These are phyloP conservation scores for Corynascus novoguineensis DNA, from an alignment of 495 filamentous ascomycete species.

Conservation along the genomic window DNA sequence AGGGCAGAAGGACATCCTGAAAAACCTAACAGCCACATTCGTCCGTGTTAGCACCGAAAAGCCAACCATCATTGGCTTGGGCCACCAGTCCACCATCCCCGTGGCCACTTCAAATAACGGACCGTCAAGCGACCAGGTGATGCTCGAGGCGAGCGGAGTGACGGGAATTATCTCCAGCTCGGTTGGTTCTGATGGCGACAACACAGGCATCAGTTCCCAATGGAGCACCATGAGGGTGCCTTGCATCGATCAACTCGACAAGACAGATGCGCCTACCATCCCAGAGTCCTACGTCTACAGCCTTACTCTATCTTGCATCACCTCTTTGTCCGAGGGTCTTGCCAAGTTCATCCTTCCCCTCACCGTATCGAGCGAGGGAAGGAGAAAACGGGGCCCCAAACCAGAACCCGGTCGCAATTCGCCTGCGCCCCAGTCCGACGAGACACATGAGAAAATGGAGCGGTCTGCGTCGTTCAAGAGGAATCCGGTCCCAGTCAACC, in stretches of 20 bases:
- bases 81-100: slow-evolving; percentile 78
- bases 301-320: slow-evolving; percentile 81
- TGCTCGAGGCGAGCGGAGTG: slow-evolving; percentile 80
- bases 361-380: slow-evolving; percentile 62
- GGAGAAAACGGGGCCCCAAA: slow-evolving; percentile 45
- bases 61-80: slow-evolving; percentile 77
- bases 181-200: slow-evolving; percentile 58
- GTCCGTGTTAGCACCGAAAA: slow-evolving; percentile 88
- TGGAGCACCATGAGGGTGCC: slow-evolving; percentile 86
- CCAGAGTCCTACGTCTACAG: slow-evolving; percentile 94
- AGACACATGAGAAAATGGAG: slow-evolving; percentile 39
- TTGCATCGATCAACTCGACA: slow-evolving; percentile 92
- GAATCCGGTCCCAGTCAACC: slow-evolving; percentile 71
- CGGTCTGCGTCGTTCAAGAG: slow-evolving; percentile 47
- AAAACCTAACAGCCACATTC: slow-evolving; percentile 73
- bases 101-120: slow-evolving; percentile 39
- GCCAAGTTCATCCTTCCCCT: slow-evolving; percentile 89
- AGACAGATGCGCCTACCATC: slow-evolving; percentile 71
- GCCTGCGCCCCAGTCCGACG: slow-evolving; percentile 35
- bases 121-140: slow-evolving; percentile 65
- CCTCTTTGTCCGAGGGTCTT: slow-evolving; percentile 79
- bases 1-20: slow-evolving; percentile 68
- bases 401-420: slow-evolving; percentile 42
- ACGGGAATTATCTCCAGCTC: slow-evolving; percentile 79
- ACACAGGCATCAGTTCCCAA: slow-evolving; percentile 74